Evolutionary conservation across 2,329 filamentous ascomycete species (phyloP), one percentile per base, ranked within the genome.

Genomic region (Aurifilum marmelostoma): DNA sequence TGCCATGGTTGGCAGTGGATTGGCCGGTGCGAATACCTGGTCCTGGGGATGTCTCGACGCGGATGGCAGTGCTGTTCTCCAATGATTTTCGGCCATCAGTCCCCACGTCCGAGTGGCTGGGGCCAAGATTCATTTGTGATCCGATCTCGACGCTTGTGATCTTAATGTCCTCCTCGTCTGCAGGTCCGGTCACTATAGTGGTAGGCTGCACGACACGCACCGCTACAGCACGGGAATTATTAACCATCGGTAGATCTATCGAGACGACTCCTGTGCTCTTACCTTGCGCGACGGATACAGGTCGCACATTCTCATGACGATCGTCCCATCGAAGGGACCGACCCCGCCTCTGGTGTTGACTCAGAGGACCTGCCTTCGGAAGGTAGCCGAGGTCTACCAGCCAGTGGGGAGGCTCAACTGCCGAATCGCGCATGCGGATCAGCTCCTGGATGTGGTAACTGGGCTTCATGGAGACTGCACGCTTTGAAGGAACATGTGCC

Each of bases 371-470:
- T 27, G 59, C 59, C 32, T 62, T 37, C 37, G 14, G 59, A 7
- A 62, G 59, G 37, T 59, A 69, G 21, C 64, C 27, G 16, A 65
- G 47, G n/a, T 67, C 60, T 1, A 56, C 14, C 56, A 71, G 43
- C 24, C 21, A 65, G 5, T 14, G 2, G 14, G 54, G 67, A 32
- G 65, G 61, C 1, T 32, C n/a, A 3, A n/a, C 29, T 2, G 64
- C 61, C 8, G 18, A 18, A 41, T 39, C 54, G 1, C 65, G 61
- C 18, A 71, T 54, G 2, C 39, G 43, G 0, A 69, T 54, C 3
- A 71, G 50, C 56, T 65, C 32, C 6, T 63, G 29, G 3, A 59
- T 47, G 18, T 54, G 43, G 34, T 71, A 71, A 32, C 6, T 56
- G 5, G 24, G 52, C 9, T 21, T 39, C 1, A 29, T 27, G 2